phyloP scores from a whole-genome alignment of 2,329 filamentous ascomycete genomes.

The Teratosphaeria pseudoeucalypti region DNA sequence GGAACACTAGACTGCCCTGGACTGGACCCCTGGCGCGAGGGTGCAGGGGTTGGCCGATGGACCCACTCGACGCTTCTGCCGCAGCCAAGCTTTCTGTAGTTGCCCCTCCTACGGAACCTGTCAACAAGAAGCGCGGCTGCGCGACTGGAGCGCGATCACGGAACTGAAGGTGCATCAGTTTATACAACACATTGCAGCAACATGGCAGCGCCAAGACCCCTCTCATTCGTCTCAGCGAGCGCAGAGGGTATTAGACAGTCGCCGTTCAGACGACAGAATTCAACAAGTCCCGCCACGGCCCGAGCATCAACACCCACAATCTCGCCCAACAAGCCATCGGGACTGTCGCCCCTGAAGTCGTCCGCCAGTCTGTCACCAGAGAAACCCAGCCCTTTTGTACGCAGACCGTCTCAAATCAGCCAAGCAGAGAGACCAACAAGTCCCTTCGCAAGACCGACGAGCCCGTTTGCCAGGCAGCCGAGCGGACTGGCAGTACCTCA shows the following conservation, averaged over 20 bases:
- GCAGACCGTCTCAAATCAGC: constrained; percentile 25
- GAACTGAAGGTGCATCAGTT: background rate
- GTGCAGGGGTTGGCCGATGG: background rate
- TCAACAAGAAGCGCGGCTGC: background rate
- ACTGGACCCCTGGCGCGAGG: too few species aligned
- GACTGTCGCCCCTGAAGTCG: constrained; percentile 16
- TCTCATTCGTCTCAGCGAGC: constrained; percentile 2
- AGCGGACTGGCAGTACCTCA: constrained; percentile 20
- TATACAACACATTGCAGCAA: background rate
- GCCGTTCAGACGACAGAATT: constrained; percentile 26
- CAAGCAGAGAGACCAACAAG: constrained; percentile 2
- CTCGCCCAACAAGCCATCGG: constrained; percentile 29
- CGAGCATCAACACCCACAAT: constrained; percentile 28
- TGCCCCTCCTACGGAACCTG: background rate
- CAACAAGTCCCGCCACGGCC: constrained; percentile 15
- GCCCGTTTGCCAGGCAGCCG: constrained; percentile 26
- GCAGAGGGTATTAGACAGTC: constrained; percentile 17
- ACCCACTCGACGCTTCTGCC: background rate
- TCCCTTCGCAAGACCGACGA: constrained; percentile 18
- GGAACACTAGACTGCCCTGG: too few species aligned
- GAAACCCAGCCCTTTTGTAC: constrained; percentile 25
- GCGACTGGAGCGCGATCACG: background rate
- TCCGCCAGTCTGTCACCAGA: constrained; percentile 19
- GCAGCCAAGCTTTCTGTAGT: background rate
- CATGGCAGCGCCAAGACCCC: background rate